Percentiles rank a stretch among this genome's conserved stretches.
These are phyloP conservation scores for Syncephalastrum racemosum DNA, from an alignment of 371 early-diverging fungal genomes.

Conservation along the genomic window DNA sequence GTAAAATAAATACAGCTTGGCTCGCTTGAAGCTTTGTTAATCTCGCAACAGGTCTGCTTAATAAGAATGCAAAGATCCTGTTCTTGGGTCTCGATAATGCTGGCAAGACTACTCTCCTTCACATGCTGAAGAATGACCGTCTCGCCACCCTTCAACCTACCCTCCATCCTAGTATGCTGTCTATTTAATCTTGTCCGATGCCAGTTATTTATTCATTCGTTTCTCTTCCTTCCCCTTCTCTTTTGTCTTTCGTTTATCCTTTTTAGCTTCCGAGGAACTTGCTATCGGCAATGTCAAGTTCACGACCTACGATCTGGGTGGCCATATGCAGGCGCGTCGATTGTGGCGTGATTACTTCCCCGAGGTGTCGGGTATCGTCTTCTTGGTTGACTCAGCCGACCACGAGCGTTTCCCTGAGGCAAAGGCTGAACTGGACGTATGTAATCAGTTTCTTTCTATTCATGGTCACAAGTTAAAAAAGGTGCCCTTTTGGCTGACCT, in stretches of 20 bases:
- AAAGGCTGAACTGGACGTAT: constrained; percentile 94
- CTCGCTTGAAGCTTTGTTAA: background rate
- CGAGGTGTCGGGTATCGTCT: constrained; percentile 96
- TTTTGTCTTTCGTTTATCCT: background rate
- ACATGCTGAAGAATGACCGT: constrained; percentile 99
- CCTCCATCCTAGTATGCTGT: constrained; percentile 92
- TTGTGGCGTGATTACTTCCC: constrained; percentile 99
- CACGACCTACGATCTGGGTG: constrained; percentile 97
- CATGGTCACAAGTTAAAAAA: constrained; percentile 1
- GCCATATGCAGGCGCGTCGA: constrained; percentile 95
- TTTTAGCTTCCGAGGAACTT: constrained; percentile 91
- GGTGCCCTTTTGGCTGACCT: background rate
- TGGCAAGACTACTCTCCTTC: constrained; percentile 99
- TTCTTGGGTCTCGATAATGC: constrained; percentile 99
- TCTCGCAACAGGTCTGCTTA: constrained; percentile 78
- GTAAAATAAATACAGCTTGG: constrained; percentile 41
- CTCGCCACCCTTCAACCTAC: constrained; percentile 97
- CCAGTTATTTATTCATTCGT: background rate
- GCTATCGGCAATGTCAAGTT: constrained; percentile 95
- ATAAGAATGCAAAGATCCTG: constrained; percentile 98
- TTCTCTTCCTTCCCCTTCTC: background rate
- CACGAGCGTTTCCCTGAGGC: constrained; percentile 81
- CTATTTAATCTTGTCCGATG: too few species aligned
- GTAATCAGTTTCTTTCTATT: constrained; percentile 19
- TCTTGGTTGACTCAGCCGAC: constrained; percentile 94